phyloP scores from a whole-genome alignment of 371 early-diverging fungal genomes.

The Mucor circinelloides region DNA sequence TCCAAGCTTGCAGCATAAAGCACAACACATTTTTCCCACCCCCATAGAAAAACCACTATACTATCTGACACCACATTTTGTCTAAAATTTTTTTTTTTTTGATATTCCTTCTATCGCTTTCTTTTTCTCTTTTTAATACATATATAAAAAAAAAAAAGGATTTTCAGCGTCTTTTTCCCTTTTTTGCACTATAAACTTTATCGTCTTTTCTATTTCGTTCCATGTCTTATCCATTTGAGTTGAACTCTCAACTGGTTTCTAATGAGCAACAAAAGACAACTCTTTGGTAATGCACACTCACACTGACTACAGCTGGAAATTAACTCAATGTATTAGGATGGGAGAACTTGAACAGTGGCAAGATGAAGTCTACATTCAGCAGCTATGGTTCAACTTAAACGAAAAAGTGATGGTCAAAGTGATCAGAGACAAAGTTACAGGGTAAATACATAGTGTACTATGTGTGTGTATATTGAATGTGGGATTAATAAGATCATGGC shows the following conservation, averaged over 20 bases:
- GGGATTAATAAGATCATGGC: background rate
- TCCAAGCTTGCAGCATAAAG: background rate
- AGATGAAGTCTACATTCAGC: slow-evolving; percentile 72
- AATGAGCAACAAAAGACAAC: slow-evolving; percentile 24
- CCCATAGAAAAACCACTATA: background rate
- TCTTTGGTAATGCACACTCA: slow-evolving; percentile 13
- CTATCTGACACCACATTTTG: background rate
- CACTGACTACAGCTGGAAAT: background rate
- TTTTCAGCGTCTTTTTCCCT: background rate
- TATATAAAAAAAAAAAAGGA: background rate
- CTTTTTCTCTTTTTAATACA: background rate
- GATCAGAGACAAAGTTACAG: slow-evolving; percentile 79
- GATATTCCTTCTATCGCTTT: slow-evolving; percentile 1
- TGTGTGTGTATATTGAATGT: background rate
- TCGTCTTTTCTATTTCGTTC: background rate
- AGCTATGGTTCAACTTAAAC: slow-evolving; percentile 67
- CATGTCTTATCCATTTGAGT: slow-evolving; percentile 20
- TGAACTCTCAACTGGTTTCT: slow-evolving; percentile 8
- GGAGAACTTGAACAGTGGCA: slow-evolving; percentile 82
- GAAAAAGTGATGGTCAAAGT: slow-evolving; percentile 78
- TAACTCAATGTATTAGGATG: slow-evolving; percentile 49
- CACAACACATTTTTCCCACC: background rate
- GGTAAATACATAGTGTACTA: slow-evolving; percentile 41
- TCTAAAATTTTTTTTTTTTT: slow-evolving; percentile 2
- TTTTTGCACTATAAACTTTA: background rate